These are phyloP conservation scores for Aspergillus chevalieri DNA, from an alignment of 2,329 filamentous ascomycete species.

Conservation along the genomic window DNA sequence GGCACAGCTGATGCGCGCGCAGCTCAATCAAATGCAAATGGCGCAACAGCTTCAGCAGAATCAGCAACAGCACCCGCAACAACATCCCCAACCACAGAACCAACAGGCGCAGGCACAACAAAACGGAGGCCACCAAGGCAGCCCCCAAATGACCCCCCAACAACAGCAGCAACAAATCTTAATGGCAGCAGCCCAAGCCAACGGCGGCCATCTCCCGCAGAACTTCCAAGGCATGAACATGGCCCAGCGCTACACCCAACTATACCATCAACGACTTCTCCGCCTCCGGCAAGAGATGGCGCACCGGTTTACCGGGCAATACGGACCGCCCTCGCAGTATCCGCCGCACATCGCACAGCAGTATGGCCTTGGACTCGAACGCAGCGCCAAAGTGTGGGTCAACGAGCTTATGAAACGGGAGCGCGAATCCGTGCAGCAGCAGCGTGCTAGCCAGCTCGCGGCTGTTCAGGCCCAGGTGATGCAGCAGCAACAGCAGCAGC, in stretches of 20 bases:
- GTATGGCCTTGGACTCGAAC: conserved; percentile 32
- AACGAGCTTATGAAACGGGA: conserved; percentile 35
- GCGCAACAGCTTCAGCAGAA: conserved; percentile 28
- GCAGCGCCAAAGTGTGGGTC: conserved; percentile 31
- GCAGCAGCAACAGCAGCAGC: conserved; percentile 23
- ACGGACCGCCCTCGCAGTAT: conserved; percentile 34
- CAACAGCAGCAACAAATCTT: conserved; percentile 34
- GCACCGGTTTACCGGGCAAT: conserved; percentile 31
- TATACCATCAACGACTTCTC: conserved; percentile 32
- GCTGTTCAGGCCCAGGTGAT: conserved; percentile 28
- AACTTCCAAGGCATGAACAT: conserved; percentile 24
- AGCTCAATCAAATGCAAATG: conserved; percentile 34
- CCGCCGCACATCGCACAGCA: conserved; percentile 33
- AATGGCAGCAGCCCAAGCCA: conserved; percentile 35
- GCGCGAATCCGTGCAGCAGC: conserved; percentile 26
- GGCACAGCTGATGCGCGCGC: conserved; percentile 32
- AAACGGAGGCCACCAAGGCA: conserved; percentile 25
- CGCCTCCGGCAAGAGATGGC: conserved; percentile 33
- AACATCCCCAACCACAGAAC: conserved; percentile 11
- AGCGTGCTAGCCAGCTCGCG: conserved; percentile 25
- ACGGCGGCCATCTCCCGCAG: conserved; percentile 29
- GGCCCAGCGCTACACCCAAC: conserved; percentile 28
- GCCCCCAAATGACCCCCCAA: conserved; percentile 29
- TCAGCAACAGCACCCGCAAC: conserved; percentile 10
- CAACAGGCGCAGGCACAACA: conserved; percentile 18